Percentiles rank a stretch among this genome's conserved stretches.
Conservation (phyloP, 768 basidiomycete species). For the Leccinum obscurum region DNA sequence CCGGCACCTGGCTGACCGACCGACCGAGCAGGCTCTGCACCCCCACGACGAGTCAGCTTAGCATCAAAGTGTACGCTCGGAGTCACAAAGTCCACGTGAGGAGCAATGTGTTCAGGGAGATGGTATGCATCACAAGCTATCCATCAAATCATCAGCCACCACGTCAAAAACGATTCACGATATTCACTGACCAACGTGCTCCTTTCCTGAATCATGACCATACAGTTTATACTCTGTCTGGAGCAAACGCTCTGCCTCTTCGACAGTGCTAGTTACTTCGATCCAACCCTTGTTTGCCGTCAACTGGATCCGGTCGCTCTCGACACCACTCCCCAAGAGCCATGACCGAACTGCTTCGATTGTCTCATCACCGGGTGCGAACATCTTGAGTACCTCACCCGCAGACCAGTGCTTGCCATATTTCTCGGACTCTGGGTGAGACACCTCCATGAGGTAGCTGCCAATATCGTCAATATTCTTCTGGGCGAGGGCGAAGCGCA, state of each 20-base stretch:
- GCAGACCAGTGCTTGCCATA: conserved; percentile 37
- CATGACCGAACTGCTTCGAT: conserved; percentile 29
- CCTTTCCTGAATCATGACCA: conserved; percentile 27
- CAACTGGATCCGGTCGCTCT: conserved; percentile 22
- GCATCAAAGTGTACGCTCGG: conserved; percentile 36
- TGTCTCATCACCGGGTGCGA: conserved; percentile 29
- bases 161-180: neutral
- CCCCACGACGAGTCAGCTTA: conserved; percentile 19
- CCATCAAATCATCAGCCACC: neutral
- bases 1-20: conserved; percentile 19
- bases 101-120: conserved; percentile 32
- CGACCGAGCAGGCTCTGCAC: neutral
- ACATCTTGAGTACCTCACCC: conserved; percentile 26
- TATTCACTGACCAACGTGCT: conserved; percentile 27
- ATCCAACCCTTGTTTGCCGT: conserved; percentile 27
- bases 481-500: conserved; percentile 35
- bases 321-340: conserved; percentile 29
- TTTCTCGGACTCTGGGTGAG: conserved; percentile 33
- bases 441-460: conserved; percentile 33
- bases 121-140: conserved; percentile 37
- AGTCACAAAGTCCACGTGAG: conserved; percentile 36
- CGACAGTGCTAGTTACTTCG: conserved; percentile 30
- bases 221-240: conserved; percentile 36
- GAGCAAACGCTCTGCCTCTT: conserved; percentile 35
- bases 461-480: conserved; percentile 30